Percentiles rank a stretch among this genome's conserved stretches.
These are phyloP conservation scores for Yarrowia sp. DNA, from an alignment of 805 yeast genomes.

Conservation along the genomic window DNA sequence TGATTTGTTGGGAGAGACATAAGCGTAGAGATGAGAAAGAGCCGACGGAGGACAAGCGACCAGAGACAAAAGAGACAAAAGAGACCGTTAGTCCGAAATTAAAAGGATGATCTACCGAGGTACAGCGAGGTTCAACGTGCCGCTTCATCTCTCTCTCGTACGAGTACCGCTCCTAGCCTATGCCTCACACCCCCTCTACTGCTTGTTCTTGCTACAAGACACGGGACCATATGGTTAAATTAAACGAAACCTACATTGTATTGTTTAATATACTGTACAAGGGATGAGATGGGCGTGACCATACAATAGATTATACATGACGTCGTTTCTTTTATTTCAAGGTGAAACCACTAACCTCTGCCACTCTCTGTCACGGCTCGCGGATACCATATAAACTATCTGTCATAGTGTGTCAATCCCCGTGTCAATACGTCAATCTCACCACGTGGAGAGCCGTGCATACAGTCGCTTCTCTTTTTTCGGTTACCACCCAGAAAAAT, in stretches of 20 bases:
- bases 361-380: too few relatives aligned
- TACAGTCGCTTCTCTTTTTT: neutral
- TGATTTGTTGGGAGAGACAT: conserved; percentile 22
- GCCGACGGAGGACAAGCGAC: too few relatives aligned
- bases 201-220: neutral
- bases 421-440: neutral
- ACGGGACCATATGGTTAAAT: conserved; percentile 19
- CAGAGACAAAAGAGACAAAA: neutral
- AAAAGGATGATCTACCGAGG: neutral
- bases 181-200: too few relatives aligned
- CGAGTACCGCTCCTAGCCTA: too few relatives aligned
- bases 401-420: neutral
- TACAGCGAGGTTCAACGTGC: neutral
- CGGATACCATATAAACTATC: neutral
- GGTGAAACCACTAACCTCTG: too few relatives aligned
- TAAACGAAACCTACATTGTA: conserved; percentile 7
- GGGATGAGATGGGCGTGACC: neutral
- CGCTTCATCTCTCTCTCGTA: too few relatives aligned
- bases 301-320: conserved; percentile 6
- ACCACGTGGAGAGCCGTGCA: conserved; percentile 14
- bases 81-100: neutral
- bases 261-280: neutral
- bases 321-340: too few relatives aligned
- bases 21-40: neutral
- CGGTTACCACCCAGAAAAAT: conserved; percentile 44